Evolutionary conservation across 768 basidiomycete species (phyloP), one percentile per base, ranked within the genome.

Genomic region (Rhodotorula babjevae): DNA sequence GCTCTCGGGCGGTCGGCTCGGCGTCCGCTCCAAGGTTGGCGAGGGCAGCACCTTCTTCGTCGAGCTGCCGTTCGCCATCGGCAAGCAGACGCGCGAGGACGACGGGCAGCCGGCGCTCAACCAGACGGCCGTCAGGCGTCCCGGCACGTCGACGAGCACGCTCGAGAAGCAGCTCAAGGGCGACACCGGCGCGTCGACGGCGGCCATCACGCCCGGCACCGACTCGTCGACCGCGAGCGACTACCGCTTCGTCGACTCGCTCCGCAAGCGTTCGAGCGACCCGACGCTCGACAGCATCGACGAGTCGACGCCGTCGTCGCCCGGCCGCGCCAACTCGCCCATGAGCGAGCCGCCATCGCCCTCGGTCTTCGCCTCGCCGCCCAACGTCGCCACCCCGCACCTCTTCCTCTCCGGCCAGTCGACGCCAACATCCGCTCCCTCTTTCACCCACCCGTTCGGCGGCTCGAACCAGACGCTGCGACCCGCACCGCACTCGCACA

Each of bases 1-100:
- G 73, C 78, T 84, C 36, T 78, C 76, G 25, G 80, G 82, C 36
- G 84, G 84, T 27, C 79, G 84, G 61, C 74, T 84, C 58, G 83
- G 83, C 50, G 83, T 84, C 23, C 74, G 77, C 42, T 77, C 75
- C 25, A 71, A 69, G 36, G 61, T 61, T 31, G 78, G 76, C 36
- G 50, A 76, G 3, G 80, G 79, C 40, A 69, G 75, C 36, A 76
- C 68, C 10, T 78, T 80, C 59, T 79, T 76, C 75, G 61, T 78
- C 33, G 79, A 79, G 56, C 64, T 80, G 33, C 62, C 65, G 27
- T 60, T 64, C 53, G 53, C 36, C 29, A 55, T 73, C 46, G 72
- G 68, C 27, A 59, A 46, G 19, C 60, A 62, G 46, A 71, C 69
- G 8, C 42, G 59, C 27, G 65, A 56, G 42, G 46, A 23, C 10